Evolutionary conservation across 345 rosid genomes (phyloP).

Genomic region (Rhodomyrtus tomentosa): DNA sequence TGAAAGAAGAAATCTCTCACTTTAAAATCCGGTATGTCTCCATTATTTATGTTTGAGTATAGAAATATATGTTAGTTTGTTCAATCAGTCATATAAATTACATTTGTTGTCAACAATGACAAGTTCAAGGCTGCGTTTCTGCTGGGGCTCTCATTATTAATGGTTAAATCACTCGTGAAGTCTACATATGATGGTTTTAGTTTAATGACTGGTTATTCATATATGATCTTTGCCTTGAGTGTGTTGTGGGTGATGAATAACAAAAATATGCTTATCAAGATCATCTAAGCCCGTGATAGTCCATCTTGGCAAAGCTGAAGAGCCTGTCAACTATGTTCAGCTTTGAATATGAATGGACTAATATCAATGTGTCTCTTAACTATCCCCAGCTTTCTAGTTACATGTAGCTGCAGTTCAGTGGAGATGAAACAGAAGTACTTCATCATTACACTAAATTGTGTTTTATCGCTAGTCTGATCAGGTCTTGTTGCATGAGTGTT

Average conservation of each 20-base stretch:
- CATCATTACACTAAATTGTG: not conserved
- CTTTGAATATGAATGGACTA: slow-evolving; percentile 41
- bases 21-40: not conserved
- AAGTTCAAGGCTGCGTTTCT: not conserved
- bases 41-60: not conserved
- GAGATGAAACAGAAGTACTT: slow-evolving; percentile 8
- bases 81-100: not conserved
- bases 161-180: not conserved
- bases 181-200: not conserved
- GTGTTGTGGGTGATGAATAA: not conserved
- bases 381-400: slow-evolving; percentile 1
- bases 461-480: not conserved
- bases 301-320: not conserved
- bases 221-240: not conserved
- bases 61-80: not conserved
- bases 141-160: not conserved
- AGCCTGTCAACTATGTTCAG: slow-evolving; percentile 11
- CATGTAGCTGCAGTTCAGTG: slow-evolving; percentile 18
- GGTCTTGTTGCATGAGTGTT: not conserved
- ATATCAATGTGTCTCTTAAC: slow-evolving; percentile 2
- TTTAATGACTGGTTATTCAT: not conserved
- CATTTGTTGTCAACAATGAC: not conserved
- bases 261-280: not conserved
- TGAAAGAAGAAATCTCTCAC: not conserved
- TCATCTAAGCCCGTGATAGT: too few relatives aligned